A percentile compares a stretch with the other conserved stretches of the same genome.
Conservation (phyloP, 257 asterid genomes). For the Capsicum chinense region DNA sequence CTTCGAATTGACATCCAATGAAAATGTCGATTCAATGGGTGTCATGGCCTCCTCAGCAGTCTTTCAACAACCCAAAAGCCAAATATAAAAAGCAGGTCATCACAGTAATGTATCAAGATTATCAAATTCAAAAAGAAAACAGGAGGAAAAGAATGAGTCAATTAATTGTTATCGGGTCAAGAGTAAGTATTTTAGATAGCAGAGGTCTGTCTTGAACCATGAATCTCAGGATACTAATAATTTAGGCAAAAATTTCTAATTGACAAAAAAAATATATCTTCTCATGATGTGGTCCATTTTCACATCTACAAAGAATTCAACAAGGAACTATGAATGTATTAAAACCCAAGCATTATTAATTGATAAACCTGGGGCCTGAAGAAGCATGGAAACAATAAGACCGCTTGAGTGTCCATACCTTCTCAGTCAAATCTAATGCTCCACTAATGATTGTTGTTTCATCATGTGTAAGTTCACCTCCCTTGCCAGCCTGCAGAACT, state of each 20-base stretch:
- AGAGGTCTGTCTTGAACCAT: not conserved
- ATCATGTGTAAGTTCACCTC: constrained; percentile 96
- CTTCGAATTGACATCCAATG: constrained; percentile 91
- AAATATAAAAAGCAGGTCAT: constrained; percentile 15
- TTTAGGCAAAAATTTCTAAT: not conserved
- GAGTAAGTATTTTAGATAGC: not conserved
- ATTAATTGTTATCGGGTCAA: not conserved
- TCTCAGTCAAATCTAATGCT: constrained; percentile 91
- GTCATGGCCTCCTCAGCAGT: constrained; percentile 99
- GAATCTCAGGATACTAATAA: constrained; percentile 14
- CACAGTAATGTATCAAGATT: not conserved
- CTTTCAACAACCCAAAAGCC: constrained; percentile 51
- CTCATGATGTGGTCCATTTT: constrained; percentile 8
- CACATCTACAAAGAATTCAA: not conserved
- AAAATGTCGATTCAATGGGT: constrained; percentile 96
- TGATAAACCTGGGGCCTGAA: not conserved
- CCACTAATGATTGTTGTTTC: constrained; percentile 98
- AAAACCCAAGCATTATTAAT: not conserved
- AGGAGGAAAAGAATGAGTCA: not conserved
- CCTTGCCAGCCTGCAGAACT: constrained; percentile 84
- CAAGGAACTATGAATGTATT: not conserved
- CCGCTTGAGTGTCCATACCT: constrained; percentile 52
- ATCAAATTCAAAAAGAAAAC: not conserved
- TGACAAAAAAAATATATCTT: not conserved
- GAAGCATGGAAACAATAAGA: not conserved